Base-by-base conservation (phyloP, 148 eudicot genomes). In the Agrostemma githago region DNA sequence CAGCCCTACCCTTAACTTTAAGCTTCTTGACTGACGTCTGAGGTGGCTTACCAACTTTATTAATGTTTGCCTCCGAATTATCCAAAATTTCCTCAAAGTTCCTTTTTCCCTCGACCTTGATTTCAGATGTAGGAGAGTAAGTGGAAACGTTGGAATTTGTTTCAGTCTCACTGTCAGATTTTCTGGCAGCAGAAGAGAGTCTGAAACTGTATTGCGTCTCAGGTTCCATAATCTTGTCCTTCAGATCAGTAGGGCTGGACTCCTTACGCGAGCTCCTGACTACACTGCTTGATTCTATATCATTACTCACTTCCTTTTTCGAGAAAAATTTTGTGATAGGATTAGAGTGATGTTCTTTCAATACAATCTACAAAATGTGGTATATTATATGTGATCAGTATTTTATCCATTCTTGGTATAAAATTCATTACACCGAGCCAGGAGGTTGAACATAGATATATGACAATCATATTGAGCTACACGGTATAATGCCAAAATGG, bases 251-350 rank as follows among this genome's bases (percentile, higher is more conserved):
- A 63, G 73, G 54, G 20, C 11, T 39, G 60, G 73, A 73, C 62
- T 84, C 79, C 68, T 82, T 74, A 2, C 54, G 26, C 2, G 74
- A 62, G 72, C 72, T 71, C 67, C 74, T 68, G 19, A 40, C 79
- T 48, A 80, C 58, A 15, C 69, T 79, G 16, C 79, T 79, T 66
- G 80, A 73, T 59, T 76, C 84, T 71, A 79, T 78, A 59, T 78
- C 68, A 12, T 73, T 62, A 6, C 53, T 58, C n/a, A 64, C 68
- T 44, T 68, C 84, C 68, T 81, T 89, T 84, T 88, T 96, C 38
- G 89, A 62, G 84, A 95, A 95, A 70, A 90, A 92, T 16, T 81
- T 88, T 5, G 96, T 86, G 66, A 96, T 92, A 20, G 95, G 80
- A 34, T 82, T 90, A 67, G 73, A 26, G 62, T 66, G 72, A 73